Percentiles rank a stretch among this genome's conserved stretches.
phyloP scores from a whole-genome alignment of 108 stramenopile genomes.

The Nitzschia sp. region DNA sequence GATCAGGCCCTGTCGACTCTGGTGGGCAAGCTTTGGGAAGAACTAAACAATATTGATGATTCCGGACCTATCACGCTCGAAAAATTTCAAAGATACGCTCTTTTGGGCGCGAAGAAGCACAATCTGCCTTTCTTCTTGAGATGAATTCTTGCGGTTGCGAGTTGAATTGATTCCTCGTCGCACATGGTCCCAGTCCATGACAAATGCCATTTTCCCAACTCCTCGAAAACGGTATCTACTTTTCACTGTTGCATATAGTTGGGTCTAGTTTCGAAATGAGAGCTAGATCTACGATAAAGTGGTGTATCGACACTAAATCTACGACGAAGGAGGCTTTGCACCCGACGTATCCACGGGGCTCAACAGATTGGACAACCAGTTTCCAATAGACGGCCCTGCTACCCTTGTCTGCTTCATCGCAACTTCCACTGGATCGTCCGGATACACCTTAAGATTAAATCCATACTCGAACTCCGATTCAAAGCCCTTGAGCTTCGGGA shows the following conservation, averaged over 20 bases:
- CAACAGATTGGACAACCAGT: conserved; percentile 81
- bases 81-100: conserved; percentile 8
- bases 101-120: conserved; percentile 14
- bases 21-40: conserved; percentile 26
- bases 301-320: not conserved
- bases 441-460: conserved; percentile 85
- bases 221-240: too few species aligned
- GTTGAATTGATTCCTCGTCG: not conserved
- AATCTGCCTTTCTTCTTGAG: conserved; percentile 22
- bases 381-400: conserved; percentile 68
- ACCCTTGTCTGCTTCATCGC: conserved; percentile 50
- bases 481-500: conserved; percentile 67
- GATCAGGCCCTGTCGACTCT: conserved; percentile 13
- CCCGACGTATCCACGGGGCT: conserved; percentile 74
- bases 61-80: conserved; percentile 13
- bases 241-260: too few species aligned
- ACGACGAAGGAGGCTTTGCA: not conserved
- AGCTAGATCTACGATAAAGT: too few species aligned
- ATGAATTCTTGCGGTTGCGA: not conserved
- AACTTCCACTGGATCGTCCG: conserved; percentile 86
- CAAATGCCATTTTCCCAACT: too few species aligned
- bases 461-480: conserved; percentile 87
- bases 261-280: too few species aligned
- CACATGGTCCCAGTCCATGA: not conserved
- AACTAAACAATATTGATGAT: not conserved